A percentile compares a stretch with the other conserved stretches of the same genome.
Conservation (phyloP, 805 yeast species). For the Myxozyma vanderwaltii region DNA sequence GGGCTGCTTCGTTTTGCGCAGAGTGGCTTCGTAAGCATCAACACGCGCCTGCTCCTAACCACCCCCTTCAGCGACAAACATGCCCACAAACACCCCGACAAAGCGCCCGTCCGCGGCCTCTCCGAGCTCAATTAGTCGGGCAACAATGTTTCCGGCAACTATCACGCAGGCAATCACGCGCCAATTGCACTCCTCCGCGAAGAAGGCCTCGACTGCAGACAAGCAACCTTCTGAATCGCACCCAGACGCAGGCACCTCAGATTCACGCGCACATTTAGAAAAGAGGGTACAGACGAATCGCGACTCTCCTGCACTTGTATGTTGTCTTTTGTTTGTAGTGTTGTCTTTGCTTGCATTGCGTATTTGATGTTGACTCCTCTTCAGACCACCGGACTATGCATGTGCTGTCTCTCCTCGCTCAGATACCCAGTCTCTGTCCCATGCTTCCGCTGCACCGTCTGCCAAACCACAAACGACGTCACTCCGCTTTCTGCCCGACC, state of each 20-base stretch:
- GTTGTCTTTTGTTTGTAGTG: background rate
- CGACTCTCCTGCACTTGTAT: background rate
- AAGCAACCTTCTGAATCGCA: background rate
- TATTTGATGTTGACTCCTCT: background rate
- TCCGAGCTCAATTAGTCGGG: background rate
- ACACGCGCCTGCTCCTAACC: background rate
- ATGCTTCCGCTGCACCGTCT: constrained; percentile 60
- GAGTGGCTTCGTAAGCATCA: background rate
- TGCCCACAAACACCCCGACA: background rate
- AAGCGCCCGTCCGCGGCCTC: background rate
- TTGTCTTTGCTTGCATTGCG: background rate
- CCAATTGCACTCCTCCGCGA: constrained; percentile 1
- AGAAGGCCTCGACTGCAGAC: background rate
- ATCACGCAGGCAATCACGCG: constrained; percentile 23
- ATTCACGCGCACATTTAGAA: background rate
- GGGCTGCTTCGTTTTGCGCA: background rate
- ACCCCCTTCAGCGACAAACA: background rate
- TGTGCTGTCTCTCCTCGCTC: constrained; percentile 40
- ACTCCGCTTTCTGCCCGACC: constrained; percentile 19
- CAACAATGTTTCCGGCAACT: constrained; percentile 10
- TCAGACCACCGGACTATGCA: constrained; percentile 36
- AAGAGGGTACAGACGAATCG: background rate
- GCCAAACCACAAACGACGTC: constrained; percentile 44
- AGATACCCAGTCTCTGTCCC: constrained; percentile 35
- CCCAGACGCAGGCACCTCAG: background rate